Evolutionary conservation across 768 basidiomycete species (phyloP).

Genomic region (Mycena vulgaris): DNA sequence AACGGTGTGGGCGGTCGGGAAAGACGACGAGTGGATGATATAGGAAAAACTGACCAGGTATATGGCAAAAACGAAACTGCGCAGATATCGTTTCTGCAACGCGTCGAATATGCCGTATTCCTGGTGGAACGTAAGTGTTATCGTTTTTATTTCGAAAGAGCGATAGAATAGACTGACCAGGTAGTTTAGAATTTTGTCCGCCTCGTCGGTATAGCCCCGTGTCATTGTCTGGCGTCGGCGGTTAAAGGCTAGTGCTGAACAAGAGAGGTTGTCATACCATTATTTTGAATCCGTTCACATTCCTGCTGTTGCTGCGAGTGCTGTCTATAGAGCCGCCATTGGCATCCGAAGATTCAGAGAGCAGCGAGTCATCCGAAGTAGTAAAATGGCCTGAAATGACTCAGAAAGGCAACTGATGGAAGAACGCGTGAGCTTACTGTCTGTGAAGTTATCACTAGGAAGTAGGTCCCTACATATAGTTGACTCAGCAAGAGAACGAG

Average conservation of each 20-base stretch:
- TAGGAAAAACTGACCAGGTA: slow-evolving; percentile 72
- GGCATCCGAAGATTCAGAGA: slow-evolving; percentile 49
- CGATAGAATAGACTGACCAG: slow-evolving; percentile 64
- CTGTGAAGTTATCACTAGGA: slow-evolving; percentile 84
- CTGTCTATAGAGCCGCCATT: slow-evolving; percentile 57
- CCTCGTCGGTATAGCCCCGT: slow-evolving; percentile 86
- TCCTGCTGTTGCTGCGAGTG: slow-evolving; percentile 52
- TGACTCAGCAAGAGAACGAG: slow-evolving; percentile 9
- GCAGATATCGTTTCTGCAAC: slow-evolving; percentile 86
- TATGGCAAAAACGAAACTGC: slow-evolving; percentile 88
- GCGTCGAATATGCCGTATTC: slow-evolving; percentile 92
- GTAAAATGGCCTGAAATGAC: slow-evolving; percentile 68
- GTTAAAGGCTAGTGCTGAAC: background rate
- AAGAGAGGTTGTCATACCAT: slow-evolving; percentile 57
- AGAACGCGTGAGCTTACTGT: slow-evolving; percentile 58
- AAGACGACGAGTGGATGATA: background rate
- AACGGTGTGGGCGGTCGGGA: slow-evolving; percentile 12
- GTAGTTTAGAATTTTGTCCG: slow-evolving; percentile 86
- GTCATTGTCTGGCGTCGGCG: slow-evolving; percentile 65
- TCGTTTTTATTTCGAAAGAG: background rate
- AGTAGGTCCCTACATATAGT: slow-evolving; percentile 76
- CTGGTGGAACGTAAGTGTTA: slow-evolving; percentile 54
- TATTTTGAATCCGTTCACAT: slow-evolving; percentile 78
- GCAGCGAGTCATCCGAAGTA: slow-evolving; percentile 59
- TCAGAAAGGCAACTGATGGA: slow-evolving; percentile 16